A percentile compares a stretch with the other conserved stretches of the same genome.
Evolutionary conservation across 768 basidiomycete species (phyloP).

Genomic region (Tricholoma bakamatsutake): DNA sequence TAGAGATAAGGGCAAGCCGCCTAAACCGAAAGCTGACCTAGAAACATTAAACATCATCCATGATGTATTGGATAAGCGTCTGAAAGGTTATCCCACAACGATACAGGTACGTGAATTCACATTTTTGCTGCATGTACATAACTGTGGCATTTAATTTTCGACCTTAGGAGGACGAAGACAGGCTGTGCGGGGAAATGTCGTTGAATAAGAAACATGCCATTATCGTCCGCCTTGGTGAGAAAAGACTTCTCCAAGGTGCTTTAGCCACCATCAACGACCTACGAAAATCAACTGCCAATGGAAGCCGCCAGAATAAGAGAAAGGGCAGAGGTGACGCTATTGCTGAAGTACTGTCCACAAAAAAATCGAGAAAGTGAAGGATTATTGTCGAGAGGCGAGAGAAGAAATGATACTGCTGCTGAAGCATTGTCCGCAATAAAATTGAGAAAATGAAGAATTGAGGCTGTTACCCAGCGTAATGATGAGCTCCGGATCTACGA

Average conservation of each 20-base stretch:
- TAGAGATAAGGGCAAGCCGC: constrained; percentile 59
- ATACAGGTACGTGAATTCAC: constrained; percentile 43
- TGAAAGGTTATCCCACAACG: constrained; percentile 51
- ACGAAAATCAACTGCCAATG: not conserved
- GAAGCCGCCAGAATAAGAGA: constrained; percentile 4
- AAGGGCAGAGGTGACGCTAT: constrained; percentile 10
- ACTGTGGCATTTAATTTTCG: not conserved
- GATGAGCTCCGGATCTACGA: too few species aligned
- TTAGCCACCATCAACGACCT: constrained; percentile 17
- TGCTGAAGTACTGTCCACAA: constrained; percentile 5
- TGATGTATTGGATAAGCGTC: constrained; percentile 43
- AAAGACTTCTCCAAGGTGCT: constrained; percentile 48
- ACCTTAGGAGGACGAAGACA: constrained; percentile 45
- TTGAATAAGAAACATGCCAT: constrained; percentile 55
- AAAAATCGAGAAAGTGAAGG: constrained; percentile 8
- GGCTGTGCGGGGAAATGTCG: constrained; percentile 30
- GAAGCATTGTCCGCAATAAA: constrained; percentile 9
- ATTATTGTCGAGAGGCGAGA: not conserved
- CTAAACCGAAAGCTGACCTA: constrained; percentile 59
- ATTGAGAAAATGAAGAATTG: constrained; percentile 1
- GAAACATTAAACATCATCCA: constrained; percentile 41
- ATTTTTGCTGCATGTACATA: not conserved
- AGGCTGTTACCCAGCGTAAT: too few species aligned
- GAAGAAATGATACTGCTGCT: constrained; percentile 4
- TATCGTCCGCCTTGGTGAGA: constrained; percentile 77